Conservation (phyloP, 2,329 filamentous ascomycete genomes). For the Xylariaceae sp. region DNA sequence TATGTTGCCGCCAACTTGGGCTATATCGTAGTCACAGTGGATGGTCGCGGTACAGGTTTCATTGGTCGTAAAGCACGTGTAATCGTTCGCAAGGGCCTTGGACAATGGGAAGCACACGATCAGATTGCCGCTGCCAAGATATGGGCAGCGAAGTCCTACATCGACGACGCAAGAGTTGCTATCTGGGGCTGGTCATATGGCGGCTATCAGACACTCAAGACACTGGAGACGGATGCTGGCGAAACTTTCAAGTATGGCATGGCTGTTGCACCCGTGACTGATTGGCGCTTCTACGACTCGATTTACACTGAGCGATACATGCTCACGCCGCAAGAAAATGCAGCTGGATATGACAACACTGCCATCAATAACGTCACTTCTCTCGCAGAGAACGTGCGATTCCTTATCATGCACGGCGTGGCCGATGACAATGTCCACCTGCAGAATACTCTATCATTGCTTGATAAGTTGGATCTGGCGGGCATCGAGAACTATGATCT, state of each 20-base stretch:
- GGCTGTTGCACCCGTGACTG: constrained; percentile 97
- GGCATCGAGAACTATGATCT: constrained; percentile 92
- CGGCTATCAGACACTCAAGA: constrained; percentile 93
- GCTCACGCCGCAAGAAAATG: constrained; percentile 86
- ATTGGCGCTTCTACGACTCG: constrained; percentile 94
- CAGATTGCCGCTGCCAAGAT: constrained; percentile 88
- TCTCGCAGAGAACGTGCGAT: constrained; percentile 74
- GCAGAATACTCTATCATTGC: constrained; percentile 84
- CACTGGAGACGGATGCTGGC: constrained; percentile 85
- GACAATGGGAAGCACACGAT: constrained; percentile 79
- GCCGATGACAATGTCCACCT: constrained; percentile 97
- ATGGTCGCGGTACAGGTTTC: constrained; percentile 89
- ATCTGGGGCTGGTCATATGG: constrained; percentile 99
- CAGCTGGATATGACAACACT: constrained; percentile 70
- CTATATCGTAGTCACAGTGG: constrained; percentile 92
- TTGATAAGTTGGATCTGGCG: constrained; percentile 81
- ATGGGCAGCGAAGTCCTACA: constrained; percentile 78
- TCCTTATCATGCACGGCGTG: constrained; percentile 94
- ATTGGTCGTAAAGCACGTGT: constrained; percentile 82
- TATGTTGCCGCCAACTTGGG: constrained; percentile 83
- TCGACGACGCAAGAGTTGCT: constrained; percentile 77
- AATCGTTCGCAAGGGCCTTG: constrained; percentile 78
- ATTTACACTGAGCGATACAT: constrained; percentile 97
- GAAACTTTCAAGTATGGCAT: constrained; percentile 93
- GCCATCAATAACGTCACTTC: constrained; percentile 73